These are phyloP conservation scores for Mucor racemosus DNA, from an alignment of 371 early-diverging fungal genomes.

Conservation along the genomic window DNA sequence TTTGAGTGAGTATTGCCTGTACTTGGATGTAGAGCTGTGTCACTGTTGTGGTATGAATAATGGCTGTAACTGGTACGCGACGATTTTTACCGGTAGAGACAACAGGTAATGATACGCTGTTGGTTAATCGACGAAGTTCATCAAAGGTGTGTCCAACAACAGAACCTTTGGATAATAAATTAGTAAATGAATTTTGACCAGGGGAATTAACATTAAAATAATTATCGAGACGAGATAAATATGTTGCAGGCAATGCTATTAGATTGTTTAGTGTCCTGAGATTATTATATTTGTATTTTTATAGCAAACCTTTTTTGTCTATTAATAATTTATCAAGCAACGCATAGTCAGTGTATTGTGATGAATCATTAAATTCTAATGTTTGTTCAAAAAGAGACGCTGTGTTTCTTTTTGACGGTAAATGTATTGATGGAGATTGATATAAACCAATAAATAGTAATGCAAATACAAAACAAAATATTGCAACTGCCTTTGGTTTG, in stretches of 20 bases:
- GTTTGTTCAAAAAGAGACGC: background rate
- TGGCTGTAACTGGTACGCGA: slow-evolving; percentile 54
- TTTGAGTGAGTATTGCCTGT: slow-evolving; percentile 53
- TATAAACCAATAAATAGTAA: background rate
- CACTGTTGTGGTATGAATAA: slow-evolving; percentile 43
- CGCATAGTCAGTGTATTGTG: slow-evolving; percentile 38
- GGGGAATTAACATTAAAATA: background rate
- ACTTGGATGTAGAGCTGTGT: slow-evolving; percentile 46
- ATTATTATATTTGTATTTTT: no score
- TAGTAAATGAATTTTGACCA: background rate
- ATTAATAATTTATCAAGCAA: slow-evolving; percentile 27
- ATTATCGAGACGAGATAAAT: background rate
- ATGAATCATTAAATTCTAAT: slow-evolving; percentile 24
- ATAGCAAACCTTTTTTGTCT: slow-evolving; percentile 15
- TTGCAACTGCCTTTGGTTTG: background rate
- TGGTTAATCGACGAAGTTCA: slow-evolving; percentile 26
- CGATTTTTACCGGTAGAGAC: slow-evolving; percentile 5
- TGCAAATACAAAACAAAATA: background rate
- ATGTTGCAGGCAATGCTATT: background rate
- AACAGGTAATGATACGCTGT: slow-evolving; percentile 6
- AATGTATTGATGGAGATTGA: background rate
- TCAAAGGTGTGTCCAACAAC: slow-evolving; percentile 30
- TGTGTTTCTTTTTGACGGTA: background rate
- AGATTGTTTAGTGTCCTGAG: background rate
- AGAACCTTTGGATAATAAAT: slow-evolving; percentile 2